Percentiles rank a stretch among this genome's conserved stretches.
phyloP scores from a whole-genome alignment of 2,329 filamentous ascomycete genomes.

The Aspergillus niger region DNA sequence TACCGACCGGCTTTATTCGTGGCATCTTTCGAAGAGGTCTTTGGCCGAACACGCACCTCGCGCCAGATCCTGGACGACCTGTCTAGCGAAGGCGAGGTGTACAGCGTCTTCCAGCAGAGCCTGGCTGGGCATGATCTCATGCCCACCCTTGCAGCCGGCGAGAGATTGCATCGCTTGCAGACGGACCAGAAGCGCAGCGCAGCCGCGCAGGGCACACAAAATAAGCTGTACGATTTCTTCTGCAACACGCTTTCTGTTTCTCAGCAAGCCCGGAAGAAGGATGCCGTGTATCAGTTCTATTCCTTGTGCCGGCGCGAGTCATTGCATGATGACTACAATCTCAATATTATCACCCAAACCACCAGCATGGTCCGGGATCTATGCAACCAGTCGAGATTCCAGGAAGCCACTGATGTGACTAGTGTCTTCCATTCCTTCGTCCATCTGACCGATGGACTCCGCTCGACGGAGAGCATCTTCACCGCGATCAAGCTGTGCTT shows the following conservation, averaged over 20 bases:
- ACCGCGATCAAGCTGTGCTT: slow-evolving; percentile 41
- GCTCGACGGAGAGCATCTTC: slow-evolving; percentile 35
- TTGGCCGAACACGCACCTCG: slow-evolving; percentile 40
- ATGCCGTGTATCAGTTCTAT: slow-evolving; percentile 37
- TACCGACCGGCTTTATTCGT: slow-evolving; percentile 48
- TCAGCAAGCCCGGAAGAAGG: slow-evolving; percentile 25
- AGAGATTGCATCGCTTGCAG: slow-evolving; percentile 34
- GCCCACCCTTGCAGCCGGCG: slow-evolving; percentile 34
- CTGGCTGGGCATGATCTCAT: slow-evolving; percentile 38
- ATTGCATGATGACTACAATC: slow-evolving; percentile 31
- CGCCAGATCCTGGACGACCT: slow-evolving; percentile 48
- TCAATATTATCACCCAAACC: slow-evolving; percentile 33
- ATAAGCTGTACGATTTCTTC: slow-evolving; percentile 42
- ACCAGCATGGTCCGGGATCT: slow-evolving; percentile 32
- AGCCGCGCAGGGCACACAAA: slow-evolving; percentile 34
- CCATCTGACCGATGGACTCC: slow-evolving; percentile 37
- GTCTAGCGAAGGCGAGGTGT: slow-evolving; percentile 46
- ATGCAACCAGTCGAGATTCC: slow-evolving; percentile 33
- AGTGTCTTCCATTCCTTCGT: slow-evolving; percentile 38
- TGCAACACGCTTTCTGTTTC: slow-evolving; percentile 35
- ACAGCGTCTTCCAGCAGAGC: slow-evolving; percentile 41
- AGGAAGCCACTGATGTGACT: slow-evolving; percentile 37
- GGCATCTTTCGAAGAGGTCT: slow-evolving; percentile 47
- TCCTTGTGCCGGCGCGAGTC: slow-evolving; percentile 35
- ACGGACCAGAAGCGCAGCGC: slow-evolving; percentile 33